Evolutionary conservation across 108 stramenopile genomes (phyloP), one percentile per base, ranked within the genome.

Genomic region (Cyclotella kingstonii): DNA sequence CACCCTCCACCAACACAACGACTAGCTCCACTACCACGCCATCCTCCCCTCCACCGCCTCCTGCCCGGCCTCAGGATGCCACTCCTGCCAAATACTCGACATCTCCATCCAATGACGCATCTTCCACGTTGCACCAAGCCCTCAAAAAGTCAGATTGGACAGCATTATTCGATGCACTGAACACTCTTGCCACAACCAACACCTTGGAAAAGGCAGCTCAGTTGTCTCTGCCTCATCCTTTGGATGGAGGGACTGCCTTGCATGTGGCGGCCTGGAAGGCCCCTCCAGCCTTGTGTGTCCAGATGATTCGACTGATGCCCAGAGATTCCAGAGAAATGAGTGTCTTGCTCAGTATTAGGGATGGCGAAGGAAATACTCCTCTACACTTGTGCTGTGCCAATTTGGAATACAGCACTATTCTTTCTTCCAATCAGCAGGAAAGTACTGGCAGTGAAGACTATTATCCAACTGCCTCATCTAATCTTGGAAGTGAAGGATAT

Each of bases 351-450:
- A 41, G 68, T 9, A 51, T 65, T 25, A 39, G 67, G 9, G 81
- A 85, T 54, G 51, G 39, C 2, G 54, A 78, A 31, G 84, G 78
- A 0, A 82, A 85, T 38, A 81, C 81, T 5, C 73, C 79, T 9
- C 30, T 85, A 30, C 84, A 85, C 53, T 46, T 80, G 49, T 77
- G 76, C 9, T 77, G 76, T 48, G 79, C 68, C 4, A 70, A 80
- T 54, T 50, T 76, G 23, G 73, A 75, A 10, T 54, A 47, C 29
- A 5, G 40, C 11, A 56, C 21, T n/a, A n/a, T n/a, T n/a, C n/a
- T n/a, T n/a, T n/a, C n/a, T n/a, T n/a, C n/a, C n/a, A n/a, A n/a
- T n/a, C n/a, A n/a, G n/a, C n/a, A n/a, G n/a, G n/a, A n/a, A n/a
- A n/a, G n/a, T n/a, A n/a, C n/a, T n/a, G n/a, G n/a, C n/a, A n/a